Percentiles rank a stretch among this genome's conserved stretches.
These are phyloP conservation scores for Aspergillus ochraceoroseus DNA, from an alignment of 2,329 filamentous ascomycete species.

Conservation along the genomic window DNA sequence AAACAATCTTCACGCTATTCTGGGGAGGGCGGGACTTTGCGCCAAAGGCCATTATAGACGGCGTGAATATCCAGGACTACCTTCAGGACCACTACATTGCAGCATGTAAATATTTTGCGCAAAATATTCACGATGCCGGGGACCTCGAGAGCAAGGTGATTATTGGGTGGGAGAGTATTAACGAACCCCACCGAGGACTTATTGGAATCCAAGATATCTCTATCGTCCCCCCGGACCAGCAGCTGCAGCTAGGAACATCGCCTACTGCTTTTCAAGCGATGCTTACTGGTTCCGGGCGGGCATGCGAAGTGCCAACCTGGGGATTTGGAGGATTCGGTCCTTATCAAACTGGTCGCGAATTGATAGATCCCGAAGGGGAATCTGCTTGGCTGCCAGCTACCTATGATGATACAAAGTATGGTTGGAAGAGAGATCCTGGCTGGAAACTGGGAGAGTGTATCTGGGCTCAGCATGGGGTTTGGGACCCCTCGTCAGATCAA, in stretches of 20 bases:
- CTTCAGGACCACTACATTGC: constrained; percentile 79
- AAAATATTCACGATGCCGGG: constrained; percentile 80
- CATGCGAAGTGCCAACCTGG: constrained; percentile 86
- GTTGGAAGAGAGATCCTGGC: constrained; percentile 77
- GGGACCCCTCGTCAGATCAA: constrained; percentile 74
- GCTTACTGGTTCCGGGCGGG: constrained; percentile 80
- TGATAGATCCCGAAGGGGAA: constrained; percentile 84
- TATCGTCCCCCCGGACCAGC: constrained; percentile 77
- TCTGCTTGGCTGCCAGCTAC: constrained; percentile 76
- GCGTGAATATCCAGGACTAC: constrained; percentile 93
- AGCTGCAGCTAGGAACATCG: constrained; percentile 84
- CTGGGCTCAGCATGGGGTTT: constrained; percentile 95
- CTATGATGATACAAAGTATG: constrained; percentile 82
- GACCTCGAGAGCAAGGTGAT: constrained; percentile 81
- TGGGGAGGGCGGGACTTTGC: constrained; percentile 88
- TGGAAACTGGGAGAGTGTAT: constrained; percentile 95
- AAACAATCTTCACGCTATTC: constrained; percentile 91
- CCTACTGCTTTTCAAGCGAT: constrained; percentile 94
- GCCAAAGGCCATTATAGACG: constrained; percentile 91
- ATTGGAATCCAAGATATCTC: constrained; percentile 78
- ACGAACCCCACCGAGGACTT: constrained; percentile 87
- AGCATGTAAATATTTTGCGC: constrained; percentile 75
- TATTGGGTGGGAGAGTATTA: constrained; percentile 93
- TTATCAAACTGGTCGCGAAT: constrained; percentile 74
- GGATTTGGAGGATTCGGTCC: constrained; percentile 91